Percentiles rank a stretch among this genome's conserved stretches.
phyloP scores from a whole-genome alignment of 176 grass and related monocot species.

The Aechmea fasciata region DNA sequence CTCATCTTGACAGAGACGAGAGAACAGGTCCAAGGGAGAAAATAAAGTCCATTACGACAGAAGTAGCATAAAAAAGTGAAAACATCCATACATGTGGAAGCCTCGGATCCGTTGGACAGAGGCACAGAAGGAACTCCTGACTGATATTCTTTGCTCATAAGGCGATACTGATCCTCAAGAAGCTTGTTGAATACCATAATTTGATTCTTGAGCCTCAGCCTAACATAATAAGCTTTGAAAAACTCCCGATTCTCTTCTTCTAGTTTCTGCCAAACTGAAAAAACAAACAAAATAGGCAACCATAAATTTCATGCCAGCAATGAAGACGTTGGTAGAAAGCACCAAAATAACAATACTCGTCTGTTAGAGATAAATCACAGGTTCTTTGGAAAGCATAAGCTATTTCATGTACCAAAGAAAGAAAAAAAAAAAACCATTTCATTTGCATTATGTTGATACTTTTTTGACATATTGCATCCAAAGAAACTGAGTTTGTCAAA shows the following conservation, averaged over 20 bases:
- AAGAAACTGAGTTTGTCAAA: background rate
- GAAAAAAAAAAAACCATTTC: background rate
- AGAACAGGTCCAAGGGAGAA: background rate
- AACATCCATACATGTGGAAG: slow-evolving; percentile 45
- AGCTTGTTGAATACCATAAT: slow-evolving; percentile 77
- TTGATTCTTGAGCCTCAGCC: slow-evolving; percentile 94
- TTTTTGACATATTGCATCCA: background rate
- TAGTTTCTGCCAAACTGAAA: slow-evolving; percentile 97
- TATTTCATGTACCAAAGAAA: background rate
- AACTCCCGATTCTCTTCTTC: slow-evolving; percentile 96
- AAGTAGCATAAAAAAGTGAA: slow-evolving; percentile 1
- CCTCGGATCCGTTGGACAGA: slow-evolving; percentile 64
- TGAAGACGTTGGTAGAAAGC: background rate
- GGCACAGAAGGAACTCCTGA: slow-evolving; percentile 40
- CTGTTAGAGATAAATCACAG: background rate
- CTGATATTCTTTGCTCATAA: slow-evolving; percentile 72
- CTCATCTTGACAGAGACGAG: slow-evolving; percentile 3
- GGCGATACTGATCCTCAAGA: slow-evolving; percentile 51
- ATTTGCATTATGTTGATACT: background rate
- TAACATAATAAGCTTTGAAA: slow-evolving; percentile 94
- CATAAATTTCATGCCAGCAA: no score
- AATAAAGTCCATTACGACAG: background rate
- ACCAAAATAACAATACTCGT: background rate
- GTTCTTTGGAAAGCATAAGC: background rate
- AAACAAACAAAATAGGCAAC: background rate